Conservation (phyloP, 371 early-diverging fungal species). For the Paraphysoderma sedebokerense region DNA sequence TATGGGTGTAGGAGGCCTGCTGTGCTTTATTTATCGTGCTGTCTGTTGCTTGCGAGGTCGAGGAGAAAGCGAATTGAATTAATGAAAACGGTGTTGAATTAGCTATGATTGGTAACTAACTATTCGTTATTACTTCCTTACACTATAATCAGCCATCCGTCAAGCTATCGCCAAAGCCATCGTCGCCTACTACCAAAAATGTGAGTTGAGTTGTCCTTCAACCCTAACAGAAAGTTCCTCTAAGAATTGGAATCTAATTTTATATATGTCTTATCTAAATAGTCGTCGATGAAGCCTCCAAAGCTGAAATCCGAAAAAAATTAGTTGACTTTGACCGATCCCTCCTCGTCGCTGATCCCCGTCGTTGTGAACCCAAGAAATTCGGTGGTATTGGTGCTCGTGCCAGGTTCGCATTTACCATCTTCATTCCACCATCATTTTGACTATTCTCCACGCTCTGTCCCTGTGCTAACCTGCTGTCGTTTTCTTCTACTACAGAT, state of each 20-base stretch:
- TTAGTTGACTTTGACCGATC: constrained; percentile 95
- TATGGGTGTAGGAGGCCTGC: background rate
- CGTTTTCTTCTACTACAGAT: constrained; percentile 13
- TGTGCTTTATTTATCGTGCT: background rate
- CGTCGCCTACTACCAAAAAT: constrained; percentile 99
- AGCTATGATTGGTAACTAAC: too few species aligned
- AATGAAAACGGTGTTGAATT: too few species aligned
- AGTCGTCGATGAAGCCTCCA: constrained; percentile 95
- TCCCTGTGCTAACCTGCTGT: background rate
- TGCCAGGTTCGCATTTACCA: constrained; percentile 49
- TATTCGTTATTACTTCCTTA: background rate
- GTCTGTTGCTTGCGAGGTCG: background rate
- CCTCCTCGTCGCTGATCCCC: constrained; percentile 97
- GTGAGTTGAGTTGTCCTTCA: constrained; percentile 10
- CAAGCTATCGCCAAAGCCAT: constrained; percentile 99
- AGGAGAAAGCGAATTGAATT: too few species aligned
- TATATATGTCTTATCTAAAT: background rate
- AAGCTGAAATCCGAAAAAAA: constrained; percentile 96
- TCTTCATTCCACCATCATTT: background rate
- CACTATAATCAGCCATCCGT: constrained; percentile 94
- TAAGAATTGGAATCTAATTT: too few species aligned
- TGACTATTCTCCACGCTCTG: background rate
- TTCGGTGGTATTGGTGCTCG: constrained; percentile 99
- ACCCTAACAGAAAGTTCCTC: background rate
- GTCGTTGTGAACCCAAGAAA: constrained; percentile 99